Evolutionary conservation across 768 basidiomycete genomes (phyloP).

Genomic region (Hemileccinum impolitum): DNA sequence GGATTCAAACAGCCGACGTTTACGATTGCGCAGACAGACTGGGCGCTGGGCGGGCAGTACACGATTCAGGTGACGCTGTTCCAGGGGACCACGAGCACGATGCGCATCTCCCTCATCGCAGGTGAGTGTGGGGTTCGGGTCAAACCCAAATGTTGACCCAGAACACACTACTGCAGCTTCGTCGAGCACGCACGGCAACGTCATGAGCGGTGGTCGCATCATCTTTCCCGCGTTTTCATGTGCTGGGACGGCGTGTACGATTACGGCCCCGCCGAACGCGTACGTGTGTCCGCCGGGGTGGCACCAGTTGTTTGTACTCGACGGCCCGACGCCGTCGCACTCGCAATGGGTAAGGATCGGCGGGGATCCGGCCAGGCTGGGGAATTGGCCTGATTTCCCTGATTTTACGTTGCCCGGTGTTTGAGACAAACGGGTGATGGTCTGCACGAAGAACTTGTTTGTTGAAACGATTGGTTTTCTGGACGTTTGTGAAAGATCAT

Average conservation of each 20-base stretch:
- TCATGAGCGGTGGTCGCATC: conserved; percentile 64
- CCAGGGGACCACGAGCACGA: conserved; percentile 39
- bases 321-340: conserved; percentile 75
- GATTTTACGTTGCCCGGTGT: conserved; percentile 70
- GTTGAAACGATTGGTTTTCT: too few species aligned
- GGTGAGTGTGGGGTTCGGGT: too few species aligned
- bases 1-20: conserved; percentile 62
- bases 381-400: conserved; percentile 69
- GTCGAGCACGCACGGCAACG: conserved; percentile 75
- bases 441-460: too few species aligned
- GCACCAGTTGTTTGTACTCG: conserved; percentile 73
- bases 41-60: conserved; percentile 55
- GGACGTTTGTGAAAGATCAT: too few species aligned
- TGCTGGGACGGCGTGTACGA: conserved; percentile 66
- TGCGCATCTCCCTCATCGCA: conserved; percentile 64
- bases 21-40: conserved; percentile 57
- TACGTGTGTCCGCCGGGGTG: conserved; percentile 71
- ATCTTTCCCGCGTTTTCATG: conserved; percentile 74
- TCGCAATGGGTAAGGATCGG: conserved; percentile 77
- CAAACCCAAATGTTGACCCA: too few species aligned
- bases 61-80: conserved; percentile 45
- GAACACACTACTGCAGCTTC: too few species aligned
- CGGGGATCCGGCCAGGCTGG: conserved; percentile 65
- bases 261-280: conserved; percentile 72
- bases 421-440: conserved; percentile 24